phyloP scores from a whole-genome alignment of 371 early-diverging fungal species.

The Entomophthora muscae region DNA sequence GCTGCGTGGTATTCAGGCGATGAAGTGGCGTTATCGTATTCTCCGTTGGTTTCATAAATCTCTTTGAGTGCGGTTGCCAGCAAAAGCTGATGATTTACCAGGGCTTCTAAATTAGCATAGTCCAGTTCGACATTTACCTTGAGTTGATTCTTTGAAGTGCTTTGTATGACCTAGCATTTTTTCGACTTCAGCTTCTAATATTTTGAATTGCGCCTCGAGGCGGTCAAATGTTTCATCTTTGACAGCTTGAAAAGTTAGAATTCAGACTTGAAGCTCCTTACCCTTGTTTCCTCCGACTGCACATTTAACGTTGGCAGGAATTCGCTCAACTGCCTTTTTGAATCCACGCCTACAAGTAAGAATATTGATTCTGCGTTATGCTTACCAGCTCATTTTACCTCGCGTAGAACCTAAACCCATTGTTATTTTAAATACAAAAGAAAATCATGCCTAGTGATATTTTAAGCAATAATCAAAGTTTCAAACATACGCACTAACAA shows the following conservation, averaged over 20 bases:
- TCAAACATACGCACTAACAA: background rate
- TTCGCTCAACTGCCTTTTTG: slow-evolving; percentile 9
- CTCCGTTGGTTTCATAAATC: background rate
- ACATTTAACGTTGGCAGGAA: slow-evolving; percentile 3
- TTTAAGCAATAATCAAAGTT: too few relatives aligned
- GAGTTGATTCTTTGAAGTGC: background rate
- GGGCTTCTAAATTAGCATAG: too few relatives aligned
- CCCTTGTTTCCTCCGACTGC: slow-evolving; percentile 2
- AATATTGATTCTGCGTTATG: background rate
- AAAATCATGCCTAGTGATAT: too few relatives aligned
- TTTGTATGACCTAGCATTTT: slow-evolving; percentile 1
- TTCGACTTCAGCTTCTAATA: slow-evolving; percentile 1
- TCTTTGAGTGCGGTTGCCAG: background rate
- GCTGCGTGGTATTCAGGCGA: background rate
- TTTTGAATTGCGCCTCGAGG: background rate
- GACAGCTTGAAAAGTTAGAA: background rate
- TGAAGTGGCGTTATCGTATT: background rate
- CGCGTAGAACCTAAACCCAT: too few relatives aligned
- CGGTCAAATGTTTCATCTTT: slow-evolving; percentile 4
- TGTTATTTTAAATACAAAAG: too few relatives aligned
- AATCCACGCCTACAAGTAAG: slow-evolving; percentile 7
- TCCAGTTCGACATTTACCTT: too few relatives aligned
- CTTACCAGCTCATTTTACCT: slow-evolving; percentile 9
- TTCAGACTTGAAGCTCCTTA: background rate
- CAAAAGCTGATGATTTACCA: background rate